These are phyloP conservation scores for Ustilago sp. DNA, from an alignment of 1,284 basidiomycete species.

Conservation along the genomic window DNA sequence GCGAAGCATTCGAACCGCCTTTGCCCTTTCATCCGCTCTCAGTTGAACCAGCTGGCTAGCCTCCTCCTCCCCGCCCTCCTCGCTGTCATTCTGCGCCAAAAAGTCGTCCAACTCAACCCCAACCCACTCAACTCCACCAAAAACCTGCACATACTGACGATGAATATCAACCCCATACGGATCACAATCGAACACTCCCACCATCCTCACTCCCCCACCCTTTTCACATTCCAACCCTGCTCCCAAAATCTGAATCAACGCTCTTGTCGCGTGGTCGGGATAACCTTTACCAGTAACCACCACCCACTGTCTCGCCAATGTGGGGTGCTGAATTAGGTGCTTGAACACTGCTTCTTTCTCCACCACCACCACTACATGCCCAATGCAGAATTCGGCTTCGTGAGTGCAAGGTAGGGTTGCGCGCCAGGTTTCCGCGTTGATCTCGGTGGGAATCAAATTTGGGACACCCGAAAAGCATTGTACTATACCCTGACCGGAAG, in stretches of 20 bases:
- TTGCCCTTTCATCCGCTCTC: slow-evolving; percentile 39
- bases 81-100: background rate
- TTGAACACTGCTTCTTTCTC: slow-evolving; percentile 64
- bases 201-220: background rate
- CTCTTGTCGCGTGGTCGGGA: slow-evolving; percentile 52
- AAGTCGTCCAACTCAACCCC: slow-evolving; percentile 34
- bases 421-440: background rate
- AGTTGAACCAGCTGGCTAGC: slow-evolving; percentile 7
- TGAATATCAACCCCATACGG: slow-evolving; percentile 60
- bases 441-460: slow-evolving; percentile 21
- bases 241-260: slow-evolving; percentile 21
- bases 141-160: slow-evolving; percentile 10
- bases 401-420: slow-evolving; percentile 7
- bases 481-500: background rate
- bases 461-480: background rate
- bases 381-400: background rate
- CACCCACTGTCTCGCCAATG: background rate
- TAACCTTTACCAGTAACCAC: slow-evolving; percentile 57
- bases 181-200: slow-evolving; percentile 40
- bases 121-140: slow-evolving; percentile 13
- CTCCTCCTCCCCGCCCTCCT: background rate
- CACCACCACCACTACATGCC: slow-evolving; percentile 52
- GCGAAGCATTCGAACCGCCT: slow-evolving; percentile 33
- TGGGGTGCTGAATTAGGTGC: slow-evolving; percentile 22
- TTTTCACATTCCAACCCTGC: background rate